Percentiles rank a stretch among this genome's conserved stretches.
These are phyloP conservation scores for Rhizoclosmatium sp. DNA, from an alignment of 192 early-diverging fungal genomes.

Conservation along the genomic window DNA sequence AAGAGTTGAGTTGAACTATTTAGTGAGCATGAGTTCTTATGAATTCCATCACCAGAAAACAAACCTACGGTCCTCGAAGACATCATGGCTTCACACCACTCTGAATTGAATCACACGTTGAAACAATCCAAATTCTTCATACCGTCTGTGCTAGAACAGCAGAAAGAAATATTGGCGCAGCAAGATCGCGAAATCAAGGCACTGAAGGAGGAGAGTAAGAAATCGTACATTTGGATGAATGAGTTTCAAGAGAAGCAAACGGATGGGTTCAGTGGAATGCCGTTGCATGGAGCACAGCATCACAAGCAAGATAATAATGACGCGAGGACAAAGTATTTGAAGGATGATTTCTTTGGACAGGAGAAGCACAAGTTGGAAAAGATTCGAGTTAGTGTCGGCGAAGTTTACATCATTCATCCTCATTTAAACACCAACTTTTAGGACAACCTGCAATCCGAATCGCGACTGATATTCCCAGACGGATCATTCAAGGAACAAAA, in stretches of 20 bases:
- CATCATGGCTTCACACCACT: conserved; percentile 12
- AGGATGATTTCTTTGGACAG: conserved; percentile 9
- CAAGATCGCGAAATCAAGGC: conserved; percentile 32
- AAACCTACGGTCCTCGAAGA: conserved; percentile 16
- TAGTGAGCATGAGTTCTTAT: neutral
- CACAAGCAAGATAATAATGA: too few species aligned
- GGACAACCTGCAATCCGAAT: conserved; percentile 6
- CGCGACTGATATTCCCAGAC: conserved; percentile 15
- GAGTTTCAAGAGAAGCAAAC: neutral
- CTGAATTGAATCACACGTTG: neutral
- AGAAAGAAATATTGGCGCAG: conserved; percentile 26
- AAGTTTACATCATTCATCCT: neutral
- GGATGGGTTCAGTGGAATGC: too few species aligned
- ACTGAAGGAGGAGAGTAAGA: neutral
- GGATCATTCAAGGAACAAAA: neutral
- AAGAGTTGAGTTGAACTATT: conserved; percentile 11
- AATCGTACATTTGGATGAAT: neutral
- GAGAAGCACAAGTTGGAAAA: conserved; percentile 10
- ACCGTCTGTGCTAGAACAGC: conserved; percentile 28
- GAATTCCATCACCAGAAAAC: neutral
- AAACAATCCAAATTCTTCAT: conserved; percentile 22
- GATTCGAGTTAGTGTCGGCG: neutral
- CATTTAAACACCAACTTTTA: conserved; percentile 1
- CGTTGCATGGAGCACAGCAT: too few species aligned
- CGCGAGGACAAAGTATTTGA: neutral